Evolutionary conservation across 1,284 basidiomycete species (phyloP).

Genomic region (Puccinia hordei): DNA sequence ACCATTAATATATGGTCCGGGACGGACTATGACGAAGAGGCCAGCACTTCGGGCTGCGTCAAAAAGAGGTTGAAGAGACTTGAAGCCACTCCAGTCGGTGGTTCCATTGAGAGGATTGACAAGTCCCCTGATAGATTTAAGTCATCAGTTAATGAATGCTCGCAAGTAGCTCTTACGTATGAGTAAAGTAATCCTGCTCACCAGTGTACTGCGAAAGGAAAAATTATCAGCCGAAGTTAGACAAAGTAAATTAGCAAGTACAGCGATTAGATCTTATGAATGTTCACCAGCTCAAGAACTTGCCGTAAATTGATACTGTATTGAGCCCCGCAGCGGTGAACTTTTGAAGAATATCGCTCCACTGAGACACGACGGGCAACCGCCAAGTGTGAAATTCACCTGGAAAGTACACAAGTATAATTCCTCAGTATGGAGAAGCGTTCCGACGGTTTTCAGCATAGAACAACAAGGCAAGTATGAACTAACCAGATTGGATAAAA

Average conservation of each 20-base stretch:
- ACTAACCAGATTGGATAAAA: slow-evolving; percentile 60
- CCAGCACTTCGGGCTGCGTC: slow-evolving; percentile 42
- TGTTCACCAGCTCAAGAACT: neutral
- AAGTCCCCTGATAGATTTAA: slow-evolving; percentile 28
- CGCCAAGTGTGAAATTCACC: slow-evolving; percentile 78
- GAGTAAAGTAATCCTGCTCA: neutral
- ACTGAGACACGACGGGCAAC: slow-evolving; percentile 74
- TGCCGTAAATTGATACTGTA: slow-evolving; percentile 51
- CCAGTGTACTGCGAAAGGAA: neutral
- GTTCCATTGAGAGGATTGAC: slow-evolving; percentile 45
- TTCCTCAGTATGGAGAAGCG: neutral
- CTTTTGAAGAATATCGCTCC: slow-evolving; percentile 80
- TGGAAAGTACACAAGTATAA: neutral
- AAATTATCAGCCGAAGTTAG: neutral
- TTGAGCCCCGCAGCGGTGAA: slow-evolving; percentile 79
- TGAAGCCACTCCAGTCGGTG: slow-evolving; percentile 47
- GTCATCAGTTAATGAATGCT: neutral
- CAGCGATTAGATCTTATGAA: neutral
- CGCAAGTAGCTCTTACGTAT: neutral
- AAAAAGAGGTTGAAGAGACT: slow-evolving; percentile 42
- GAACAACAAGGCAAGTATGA: neutral
- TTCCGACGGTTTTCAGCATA: neutral
- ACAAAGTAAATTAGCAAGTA: neutral
- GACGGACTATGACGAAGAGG: slow-evolving; percentile 46
- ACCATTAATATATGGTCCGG: slow-evolving; percentile 50